Conservation (phyloP, 208 protist genomes). For the Dictyostelium gargantuum region DNA sequence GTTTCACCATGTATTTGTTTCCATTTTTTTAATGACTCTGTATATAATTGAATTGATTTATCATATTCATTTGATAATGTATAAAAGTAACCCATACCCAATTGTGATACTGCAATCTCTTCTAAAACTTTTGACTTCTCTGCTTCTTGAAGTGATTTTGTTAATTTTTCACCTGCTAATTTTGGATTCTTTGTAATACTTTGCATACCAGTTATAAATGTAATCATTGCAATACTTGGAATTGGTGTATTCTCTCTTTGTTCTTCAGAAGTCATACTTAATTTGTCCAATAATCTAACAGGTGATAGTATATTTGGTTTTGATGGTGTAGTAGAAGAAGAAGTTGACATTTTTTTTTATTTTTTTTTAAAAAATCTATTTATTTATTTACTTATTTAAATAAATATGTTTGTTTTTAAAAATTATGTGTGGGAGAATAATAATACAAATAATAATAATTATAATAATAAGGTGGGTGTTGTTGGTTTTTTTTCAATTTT, state of each 20-base stretch:
- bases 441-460: too few species aligned
- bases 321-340: background rate
- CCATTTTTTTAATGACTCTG: background rate
- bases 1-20: background rate
- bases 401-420: too few species aligned
- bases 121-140: background rate
- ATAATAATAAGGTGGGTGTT: too few species aligned
- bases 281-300: conserved; percentile 19
- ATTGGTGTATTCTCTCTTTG: conserved; percentile 32
- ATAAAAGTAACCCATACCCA: conserved; percentile 38
- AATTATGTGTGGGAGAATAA: too few species aligned
- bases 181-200: background rate
- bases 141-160: background rate
- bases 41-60: background rate
- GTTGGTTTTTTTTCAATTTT: too few species aligned
- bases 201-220: conserved; percentile 1
- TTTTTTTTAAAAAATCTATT: background rate
- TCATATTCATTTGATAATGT: background rate
- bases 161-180: background rate
- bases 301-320: background rate
- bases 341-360: background rate
- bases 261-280: background rate
- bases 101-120: background rate
- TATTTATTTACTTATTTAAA: too few species aligned
- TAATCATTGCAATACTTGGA: background rate